Evolutionary conservation across 768 basidiomycete genomes (phyloP).

Genomic region (Artomyces pyxidatus): DNA sequence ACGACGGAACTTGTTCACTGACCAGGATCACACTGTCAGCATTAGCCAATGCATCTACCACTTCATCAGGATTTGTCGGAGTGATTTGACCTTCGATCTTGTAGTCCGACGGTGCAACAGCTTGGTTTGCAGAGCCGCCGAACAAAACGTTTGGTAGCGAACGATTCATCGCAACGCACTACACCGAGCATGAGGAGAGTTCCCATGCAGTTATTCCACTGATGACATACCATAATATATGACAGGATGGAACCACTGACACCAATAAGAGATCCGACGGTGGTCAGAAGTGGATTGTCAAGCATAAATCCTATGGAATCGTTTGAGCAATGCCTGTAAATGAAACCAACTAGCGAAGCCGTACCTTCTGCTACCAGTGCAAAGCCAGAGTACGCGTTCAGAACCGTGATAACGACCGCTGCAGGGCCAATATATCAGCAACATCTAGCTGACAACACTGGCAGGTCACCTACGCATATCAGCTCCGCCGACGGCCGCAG

Average conservation of each 20-base stretch:
- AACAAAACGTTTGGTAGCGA: conserved; percentile 81
- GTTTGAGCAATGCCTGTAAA: too few species aligned
- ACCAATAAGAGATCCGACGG: conserved; percentile 80
- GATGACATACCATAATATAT: conserved; percentile 78
- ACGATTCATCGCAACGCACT: conserved; percentile 93
- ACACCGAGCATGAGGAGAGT: too few species aligned
- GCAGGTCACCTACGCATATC: conserved; percentile 75
- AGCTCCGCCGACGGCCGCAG: conserved; percentile 87
- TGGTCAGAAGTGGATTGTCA: conserved; percentile 76
- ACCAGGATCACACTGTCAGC: conserved; percentile 82
- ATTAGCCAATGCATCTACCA: conserved; percentile 68
- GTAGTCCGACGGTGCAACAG: conserved; percentile 41
- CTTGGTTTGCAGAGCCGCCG: conserved; percentile 66
- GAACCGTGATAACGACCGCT: conserved; percentile 87
- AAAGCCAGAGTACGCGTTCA: conserved; percentile 88
- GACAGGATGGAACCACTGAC: conserved; percentile 88
- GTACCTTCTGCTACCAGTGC: conserved; percentile 82
- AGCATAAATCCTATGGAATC: too few species aligned
- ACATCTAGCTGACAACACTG: background rate
- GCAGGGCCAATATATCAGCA: conserved; percentile 3
- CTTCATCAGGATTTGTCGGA: conserved; percentile 72
- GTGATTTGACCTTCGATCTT: conserved; percentile 83
- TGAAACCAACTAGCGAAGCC: background rate
- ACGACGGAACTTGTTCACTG: conserved; percentile 6
- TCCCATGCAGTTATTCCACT: too few species aligned